These are phyloP conservation scores for Phytophthora tentaculata DNA, from an alignment of 352 stramenopile species.

Conservation along the genomic window DNA sequence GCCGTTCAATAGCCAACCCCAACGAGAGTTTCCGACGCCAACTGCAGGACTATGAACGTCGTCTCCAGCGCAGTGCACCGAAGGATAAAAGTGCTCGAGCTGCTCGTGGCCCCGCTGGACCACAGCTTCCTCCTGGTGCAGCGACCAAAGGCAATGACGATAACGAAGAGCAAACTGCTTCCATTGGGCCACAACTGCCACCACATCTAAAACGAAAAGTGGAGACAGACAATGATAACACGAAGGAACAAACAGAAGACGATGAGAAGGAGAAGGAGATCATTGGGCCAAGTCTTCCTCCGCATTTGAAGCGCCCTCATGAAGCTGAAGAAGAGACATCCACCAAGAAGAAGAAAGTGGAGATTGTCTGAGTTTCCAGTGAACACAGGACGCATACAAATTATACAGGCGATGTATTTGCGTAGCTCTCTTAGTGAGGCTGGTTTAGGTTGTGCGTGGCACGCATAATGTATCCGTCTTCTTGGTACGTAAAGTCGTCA, in stretches of 20 bases:
- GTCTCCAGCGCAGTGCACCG: constrained; percentile 37
- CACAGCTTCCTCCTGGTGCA: constrained; percentile 27
- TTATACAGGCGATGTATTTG: constrained; percentile 41
- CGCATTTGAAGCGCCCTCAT: constrained; percentile 33
- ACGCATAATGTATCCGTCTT: constrained; percentile 70
- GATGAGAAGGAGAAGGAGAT: constrained; percentile 4
- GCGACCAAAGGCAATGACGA: neutral
- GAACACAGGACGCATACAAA: constrained; percentile 19
- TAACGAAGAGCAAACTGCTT: constrained; percentile 14
- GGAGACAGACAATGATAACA: constrained; percentile 4
- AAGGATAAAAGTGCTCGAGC: constrained; percentile 36
- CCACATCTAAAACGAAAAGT: constrained; percentile 39
- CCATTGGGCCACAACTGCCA: constrained; percentile 72
- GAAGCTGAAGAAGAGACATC: constrained; percentile 10
- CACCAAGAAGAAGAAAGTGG: constrained; percentile 33
- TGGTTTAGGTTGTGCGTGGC: constrained; percentile 29
- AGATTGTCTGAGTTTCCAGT: neutral
- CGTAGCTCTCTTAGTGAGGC: constrained; percentile 28
- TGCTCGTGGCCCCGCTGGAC: constrained; percentile 34
- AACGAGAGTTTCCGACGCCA: constrained; percentile 78
- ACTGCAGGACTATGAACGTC: constrained; percentile 60
- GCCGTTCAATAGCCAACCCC: constrained; percentile 69
- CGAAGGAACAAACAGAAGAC: neutral
- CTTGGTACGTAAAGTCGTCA: constrained; percentile 91
- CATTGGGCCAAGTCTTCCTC: constrained; percentile 41